Conservation (phyloP, 2,329 filamentous ascomycete genomes). For the Ophidiomyces ophidiicola region DNA sequence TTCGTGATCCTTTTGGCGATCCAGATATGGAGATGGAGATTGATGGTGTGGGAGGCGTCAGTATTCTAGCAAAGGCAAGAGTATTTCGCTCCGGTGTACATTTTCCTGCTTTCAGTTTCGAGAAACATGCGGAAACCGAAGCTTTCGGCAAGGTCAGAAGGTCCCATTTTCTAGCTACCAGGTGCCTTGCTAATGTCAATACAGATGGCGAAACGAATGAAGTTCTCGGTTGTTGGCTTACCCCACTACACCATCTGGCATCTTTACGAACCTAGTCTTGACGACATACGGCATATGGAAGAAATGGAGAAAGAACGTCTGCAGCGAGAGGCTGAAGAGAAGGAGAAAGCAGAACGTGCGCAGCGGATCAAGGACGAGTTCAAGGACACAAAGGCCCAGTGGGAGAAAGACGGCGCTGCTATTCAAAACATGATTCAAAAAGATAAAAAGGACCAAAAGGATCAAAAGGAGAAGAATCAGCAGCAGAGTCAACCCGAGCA, state of each 20-base stretch:
- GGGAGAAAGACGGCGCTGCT: constrained; percentile 78
- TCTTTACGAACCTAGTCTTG: constrained; percentile 96
- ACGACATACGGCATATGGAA: constrained; percentile 96
- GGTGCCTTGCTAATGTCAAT: too few species aligned
- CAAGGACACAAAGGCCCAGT: constrained; percentile 62
- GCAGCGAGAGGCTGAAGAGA: constrained; percentile 67
- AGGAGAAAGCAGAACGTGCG: constrained; percentile 56
- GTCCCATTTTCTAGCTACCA: constrained; percentile 16
- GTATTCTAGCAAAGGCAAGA: constrained; percentile 87
- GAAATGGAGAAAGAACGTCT: constrained; percentile 88
- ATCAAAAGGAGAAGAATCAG: constrained; percentile 11
- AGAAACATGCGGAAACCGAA: constrained; percentile 97
- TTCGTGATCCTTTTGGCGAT: constrained; percentile 92
- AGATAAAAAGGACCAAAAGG: constrained; percentile 32
- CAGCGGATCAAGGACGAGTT: constrained; percentile 74
- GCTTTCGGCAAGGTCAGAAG: constrained; percentile 80
- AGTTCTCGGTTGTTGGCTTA: constrained; percentile 85
- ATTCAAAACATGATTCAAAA: constrained; percentile 57
- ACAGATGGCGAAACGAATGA: constrained; percentile 97
- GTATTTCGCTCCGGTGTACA: constrained; percentile 93
- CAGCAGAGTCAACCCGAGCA: constrained; percentile 2
- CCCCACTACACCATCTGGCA: constrained; percentile 99
- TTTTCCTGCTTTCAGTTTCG: constrained; percentile 96
- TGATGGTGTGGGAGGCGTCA: constrained; percentile 92
- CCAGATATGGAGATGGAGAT: constrained; percentile 99